These are phyloP conservation scores for Lachnellula suecica DNA, from an alignment of 2,329 filamentous ascomycete genomes.

Conservation along the genomic window DNA sequence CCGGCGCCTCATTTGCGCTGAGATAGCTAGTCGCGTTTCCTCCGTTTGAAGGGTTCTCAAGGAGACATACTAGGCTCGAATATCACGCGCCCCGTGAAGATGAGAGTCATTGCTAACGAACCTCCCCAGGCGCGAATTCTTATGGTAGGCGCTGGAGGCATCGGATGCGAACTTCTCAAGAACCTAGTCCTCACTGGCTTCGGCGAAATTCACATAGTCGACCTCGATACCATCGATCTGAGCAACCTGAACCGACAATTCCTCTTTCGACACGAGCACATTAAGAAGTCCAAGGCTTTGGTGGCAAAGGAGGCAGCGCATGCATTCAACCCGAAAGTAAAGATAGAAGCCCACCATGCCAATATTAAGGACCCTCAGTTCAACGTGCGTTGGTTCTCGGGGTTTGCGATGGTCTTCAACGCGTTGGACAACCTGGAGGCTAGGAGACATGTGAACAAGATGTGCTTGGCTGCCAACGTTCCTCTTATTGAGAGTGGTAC, in stretches of 20 bases:
- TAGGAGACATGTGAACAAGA: conserved; percentile 90
- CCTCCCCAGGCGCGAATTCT: conserved; percentile 72
- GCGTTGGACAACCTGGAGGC: conserved; percentile 95
- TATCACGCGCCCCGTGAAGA: conserved; percentile 8
- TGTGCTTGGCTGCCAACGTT: conserved; percentile 90
- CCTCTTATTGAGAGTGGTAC: conserved; percentile 95
- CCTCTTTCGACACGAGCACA: conserved; percentile 93
- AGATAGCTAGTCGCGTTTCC: neutral
- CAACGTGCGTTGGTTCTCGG: conserved; percentile 82
- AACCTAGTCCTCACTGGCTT: conserved; percentile 92
- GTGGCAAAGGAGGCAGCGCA: conserved; percentile 91
- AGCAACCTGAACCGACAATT: conserved; percentile 98
- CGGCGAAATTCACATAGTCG: conserved; percentile 89
- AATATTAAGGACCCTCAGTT: conserved; percentile 93
- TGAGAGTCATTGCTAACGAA: conserved; percentile 33
- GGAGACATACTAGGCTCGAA: neutral
- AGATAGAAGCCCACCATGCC: conserved; percentile 84
- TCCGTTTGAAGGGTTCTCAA: neutral
- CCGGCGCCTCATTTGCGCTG: neutral
- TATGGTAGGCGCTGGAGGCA: conserved; percentile 94
- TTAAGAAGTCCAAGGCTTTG: conserved; percentile 94
- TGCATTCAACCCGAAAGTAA: conserved; percentile 85
- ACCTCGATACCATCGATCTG: conserved; percentile 96
- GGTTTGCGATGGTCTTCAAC: conserved; percentile 89
- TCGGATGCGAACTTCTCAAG: conserved; percentile 96